Evolutionary conservation across 1,139 yeast genomes (phyloP).

Genomic region (Chernovozyma sophiae-reginae): DNA sequence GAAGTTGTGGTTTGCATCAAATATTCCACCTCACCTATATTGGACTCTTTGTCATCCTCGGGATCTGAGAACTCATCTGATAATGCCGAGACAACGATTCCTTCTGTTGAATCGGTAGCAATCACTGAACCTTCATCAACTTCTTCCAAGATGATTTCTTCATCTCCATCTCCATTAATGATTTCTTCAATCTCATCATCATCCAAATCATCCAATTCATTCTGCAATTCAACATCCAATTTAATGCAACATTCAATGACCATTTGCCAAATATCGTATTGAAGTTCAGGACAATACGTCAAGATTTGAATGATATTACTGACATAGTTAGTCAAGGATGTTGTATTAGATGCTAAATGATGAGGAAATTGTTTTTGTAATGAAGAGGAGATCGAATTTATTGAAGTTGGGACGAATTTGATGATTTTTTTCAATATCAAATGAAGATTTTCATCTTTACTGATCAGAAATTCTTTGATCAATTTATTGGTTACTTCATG

Average conservation of each 20-base stretch:
- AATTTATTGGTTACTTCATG: slow-evolving; percentile 69
- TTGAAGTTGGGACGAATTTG: slow-evolving; percentile 75
- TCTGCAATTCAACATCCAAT: slow-evolving; percentile 90
- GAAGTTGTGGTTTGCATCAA: slow-evolving; percentile 37
- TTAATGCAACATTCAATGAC: slow-evolving; percentile 77
- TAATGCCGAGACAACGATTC: not conserved
- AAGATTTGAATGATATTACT: slow-evolving; percentile 56
- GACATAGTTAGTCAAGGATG: slow-evolving; percentile 58
- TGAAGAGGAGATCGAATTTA: slow-evolving; percentile 57
- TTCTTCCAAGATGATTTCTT: slow-evolving; percentile 20
- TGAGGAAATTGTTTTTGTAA: slow-evolving; percentile 71
- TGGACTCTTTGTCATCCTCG: slow-evolving; percentile 19
- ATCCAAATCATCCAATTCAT: slow-evolving; percentile 73
- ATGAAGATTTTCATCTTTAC: slow-evolving; percentile 32
- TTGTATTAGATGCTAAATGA: slow-evolving; percentile 56
- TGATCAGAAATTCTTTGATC: slow-evolving; percentile 49
- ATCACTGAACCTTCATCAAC: slow-evolving; percentile 23
- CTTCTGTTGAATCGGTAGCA: slow-evolving; percentile 17
- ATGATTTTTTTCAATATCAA: slow-evolving; percentile 59
- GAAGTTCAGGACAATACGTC: slow-evolving; percentile 71
- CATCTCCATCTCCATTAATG: slow-evolving; percentile 47
- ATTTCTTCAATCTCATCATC: slow-evolving; percentile 73
- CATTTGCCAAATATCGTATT: slow-evolving; percentile 73
- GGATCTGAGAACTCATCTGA: slow-evolving; percentile 14
- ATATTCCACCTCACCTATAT: slow-evolving; percentile 36